Conservation (phyloP, 768 basidiomycete species). For the Strobilomyces confusus region DNA sequence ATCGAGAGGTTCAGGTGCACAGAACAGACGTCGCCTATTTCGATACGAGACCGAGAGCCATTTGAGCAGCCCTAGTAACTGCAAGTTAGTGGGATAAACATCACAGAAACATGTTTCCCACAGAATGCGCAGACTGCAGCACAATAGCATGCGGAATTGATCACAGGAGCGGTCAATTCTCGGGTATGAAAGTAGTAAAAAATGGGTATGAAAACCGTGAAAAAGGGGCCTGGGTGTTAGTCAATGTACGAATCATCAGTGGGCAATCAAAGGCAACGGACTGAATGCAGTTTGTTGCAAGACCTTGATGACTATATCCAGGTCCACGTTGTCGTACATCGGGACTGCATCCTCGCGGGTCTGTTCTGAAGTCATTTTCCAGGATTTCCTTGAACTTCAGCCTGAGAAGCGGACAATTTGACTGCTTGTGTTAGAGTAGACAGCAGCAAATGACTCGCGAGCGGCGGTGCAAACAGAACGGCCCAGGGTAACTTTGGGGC, state of each 20-base stretch:
- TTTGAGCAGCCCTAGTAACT: constrained; percentile 58
- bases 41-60: constrained; percentile 73
- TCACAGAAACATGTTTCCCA: constrained; percentile 35
- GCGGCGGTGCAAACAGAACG: background rate
- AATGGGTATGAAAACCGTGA: constrained; percentile 73
- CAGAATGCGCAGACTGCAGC: constrained; percentile 61
- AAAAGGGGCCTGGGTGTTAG: constrained; percentile 66
- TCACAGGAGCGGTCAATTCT: constrained; percentile 47
- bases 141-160: constrained; percentile 52
- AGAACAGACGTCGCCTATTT: constrained; percentile 66
- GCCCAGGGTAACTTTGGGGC: too few relatives aligned
- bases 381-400: background rate
- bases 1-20: constrained; percentile 57
- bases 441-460: background rate
- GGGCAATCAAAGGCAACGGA: constrained; percentile 33
- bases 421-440: background rate
- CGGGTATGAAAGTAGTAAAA: constrained; percentile 73
- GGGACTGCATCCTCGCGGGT: constrained; percentile 38
- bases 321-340: constrained; percentile 66
- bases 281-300: constrained; percentile 77
- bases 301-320: constrained; percentile 79
- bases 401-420: background rate
- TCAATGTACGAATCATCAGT: background rate
- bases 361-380: constrained; percentile 18
- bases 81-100: constrained; percentile 5